Evolutionary conservation across 805 yeast species (phyloP).

Genomic region (Dipodascus albidus): DNA sequence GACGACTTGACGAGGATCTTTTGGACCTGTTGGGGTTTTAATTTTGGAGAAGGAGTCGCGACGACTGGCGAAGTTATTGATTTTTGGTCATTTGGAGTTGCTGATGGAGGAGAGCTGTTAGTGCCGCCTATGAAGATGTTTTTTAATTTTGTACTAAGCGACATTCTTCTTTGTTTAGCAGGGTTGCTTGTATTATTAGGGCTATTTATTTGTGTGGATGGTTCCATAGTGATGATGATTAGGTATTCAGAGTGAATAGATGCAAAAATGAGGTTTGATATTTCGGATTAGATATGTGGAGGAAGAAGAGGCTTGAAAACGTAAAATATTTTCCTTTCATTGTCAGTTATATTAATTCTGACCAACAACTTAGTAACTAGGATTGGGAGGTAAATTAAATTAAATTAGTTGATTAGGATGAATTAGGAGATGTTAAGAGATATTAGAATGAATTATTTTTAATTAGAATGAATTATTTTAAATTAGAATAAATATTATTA

Average conservation of each 20-base stretch:
- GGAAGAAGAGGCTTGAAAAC: no score
- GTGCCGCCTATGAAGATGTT: background rate
- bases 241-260: background rate
- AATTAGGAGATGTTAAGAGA: no score
- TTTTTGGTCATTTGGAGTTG: background rate
- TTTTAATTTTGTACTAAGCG: background rate
- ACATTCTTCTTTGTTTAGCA: background rate
- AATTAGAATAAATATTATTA: no score
- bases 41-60: background rate
- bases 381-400: no score
- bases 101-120: background rate
- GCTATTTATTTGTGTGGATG: no score
- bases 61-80: background rate
- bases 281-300: no score
- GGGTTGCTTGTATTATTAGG: background rate
- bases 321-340: no score
- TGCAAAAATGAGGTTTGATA: background rate
- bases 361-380: no score
- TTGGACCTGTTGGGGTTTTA: background rate
- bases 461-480: no score
- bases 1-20: background rate
- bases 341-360: no score
- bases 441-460: no score
- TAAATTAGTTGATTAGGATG: no score
- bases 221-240: background rate